Evolutionary conservation across 2,329 filamentous ascomycete species (phyloP), one percentile per base, ranked within the genome.

Genomic region (Sporothrix inflata): DNA sequence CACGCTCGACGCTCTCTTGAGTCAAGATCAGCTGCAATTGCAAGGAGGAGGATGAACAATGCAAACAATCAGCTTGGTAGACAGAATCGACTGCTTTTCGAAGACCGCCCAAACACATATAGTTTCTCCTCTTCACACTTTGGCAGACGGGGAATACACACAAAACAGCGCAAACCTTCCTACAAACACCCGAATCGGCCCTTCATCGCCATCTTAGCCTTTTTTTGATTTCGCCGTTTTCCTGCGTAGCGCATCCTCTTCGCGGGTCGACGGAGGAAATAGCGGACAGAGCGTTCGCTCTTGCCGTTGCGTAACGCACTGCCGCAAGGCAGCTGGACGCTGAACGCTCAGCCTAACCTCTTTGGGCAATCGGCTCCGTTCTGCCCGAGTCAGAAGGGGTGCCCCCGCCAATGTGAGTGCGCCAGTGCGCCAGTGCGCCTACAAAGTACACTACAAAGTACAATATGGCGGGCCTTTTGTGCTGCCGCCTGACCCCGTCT

Each of bases 321-420:
- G 60, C 21, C 60, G 38, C 40, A 6, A 63, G 14, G 42, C 38
- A 60, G 34, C 60, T 45, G 60, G 21, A 60, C 30, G 30, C 30
- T 60, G 55, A 4, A 9, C 11, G 1, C 38, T 1, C 38, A 27
- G 60, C 38, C 57, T 65, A 65, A 38, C 60, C 21, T 45, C 2
- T 51, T 71, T 69, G 30, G 72, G 69, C 11, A 65, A 67, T n/a
- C n/a, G 30, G 63, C 55, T 71, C 72, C 65, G 69, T 74, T 71
- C 60, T 73, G 69, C 34, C 6, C 42, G 30, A 55, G 71, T 72
- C 73, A 75, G 57, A 71, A 49, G 72, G 63, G 60, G 30, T 6
- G 30, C 30, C 30, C 30, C 30, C 30, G 30, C 30, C 30, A 34
- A 6, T 34, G 30, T 6, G 6, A 34, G 3, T 14, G 24, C 24